Conservation (phyloP, 129 eudicot genomes). For the Saussurea involucrata region DNA sequence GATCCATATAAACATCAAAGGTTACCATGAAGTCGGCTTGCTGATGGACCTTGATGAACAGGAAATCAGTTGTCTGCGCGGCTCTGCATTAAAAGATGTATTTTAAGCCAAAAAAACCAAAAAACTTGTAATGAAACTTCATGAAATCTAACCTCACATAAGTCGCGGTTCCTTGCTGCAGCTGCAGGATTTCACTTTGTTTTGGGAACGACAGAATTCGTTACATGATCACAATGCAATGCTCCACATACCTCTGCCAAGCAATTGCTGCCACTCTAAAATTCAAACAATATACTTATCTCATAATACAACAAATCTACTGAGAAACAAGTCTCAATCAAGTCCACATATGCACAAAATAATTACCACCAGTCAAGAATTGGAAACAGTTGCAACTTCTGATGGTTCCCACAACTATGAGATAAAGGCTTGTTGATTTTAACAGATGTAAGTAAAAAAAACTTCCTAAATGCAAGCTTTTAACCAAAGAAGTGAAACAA, state of each 20-base stretch:
- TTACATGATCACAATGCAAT: slow-evolving; percentile 69
- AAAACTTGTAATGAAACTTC: neutral
- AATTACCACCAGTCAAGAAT: neutral
- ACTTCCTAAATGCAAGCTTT: neutral
- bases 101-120: slow-evolving; percentile 10
- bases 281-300: slow-evolving; percentile 8
- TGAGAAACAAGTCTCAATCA: neutral
- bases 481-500: neutral
- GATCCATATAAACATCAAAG: neutral
- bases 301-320: neutral
- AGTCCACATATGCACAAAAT: slow-evolving; percentile 1
- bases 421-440: neutral
- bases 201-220: slow-evolving; percentile 46
- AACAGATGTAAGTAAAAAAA: neutral
- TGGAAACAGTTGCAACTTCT: neutral
- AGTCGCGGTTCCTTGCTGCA: slow-evolving; percentile 73
- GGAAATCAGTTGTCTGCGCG: slow-evolving; percentile 84
- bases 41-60: slow-evolving; percentile 71
- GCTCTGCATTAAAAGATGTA: slow-evolving; percentile 43
- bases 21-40: slow-evolving; percentile 84
- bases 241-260: slow-evolving; percentile 92
- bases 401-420: neutral
- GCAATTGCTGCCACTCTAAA: slow-evolving; percentile 83
- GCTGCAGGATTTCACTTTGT: slow-evolving; percentile 93
- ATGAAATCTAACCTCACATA: slow-evolving; percentile 72